These are phyloP conservation scores for Penicillium sumatraense DNA, from an alignment of 2,329 filamentous ascomycete genomes.

Conservation along the genomic window DNA sequence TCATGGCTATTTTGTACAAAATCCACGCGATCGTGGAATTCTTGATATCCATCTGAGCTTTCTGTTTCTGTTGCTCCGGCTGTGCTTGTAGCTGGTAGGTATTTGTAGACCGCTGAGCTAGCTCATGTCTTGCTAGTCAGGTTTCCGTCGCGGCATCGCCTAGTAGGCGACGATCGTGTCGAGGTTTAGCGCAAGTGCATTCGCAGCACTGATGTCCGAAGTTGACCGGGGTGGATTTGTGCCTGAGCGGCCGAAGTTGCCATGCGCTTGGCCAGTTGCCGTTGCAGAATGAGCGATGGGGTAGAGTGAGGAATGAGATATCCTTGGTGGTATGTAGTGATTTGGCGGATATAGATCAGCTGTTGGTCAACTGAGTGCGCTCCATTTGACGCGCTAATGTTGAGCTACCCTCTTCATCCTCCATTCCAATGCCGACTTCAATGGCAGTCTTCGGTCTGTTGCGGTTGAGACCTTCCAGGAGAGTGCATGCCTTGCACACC, in stretches of 20 bases:
- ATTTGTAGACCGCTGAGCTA: too few relatives aligned
- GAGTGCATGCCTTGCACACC: conserved; percentile 89
- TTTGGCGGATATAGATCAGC: conserved; percentile 34
- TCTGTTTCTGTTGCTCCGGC: not conserved
- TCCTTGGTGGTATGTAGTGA: too few relatives aligned
- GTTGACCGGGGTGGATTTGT: not conserved
- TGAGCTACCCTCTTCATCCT: conserved; percentile 57
- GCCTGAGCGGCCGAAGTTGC: not conserved
- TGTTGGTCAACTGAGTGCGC: conserved; percentile 47
- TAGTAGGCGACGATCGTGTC: too few relatives aligned
- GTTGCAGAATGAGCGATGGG: too few relatives aligned
- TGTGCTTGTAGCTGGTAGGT: not conserved
- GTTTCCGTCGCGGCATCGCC: not conserved
- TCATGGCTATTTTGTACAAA: conserved; percentile 4
- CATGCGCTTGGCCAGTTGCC: not conserved
- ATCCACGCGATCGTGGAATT: not conserved
- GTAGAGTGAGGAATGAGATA: not conserved
- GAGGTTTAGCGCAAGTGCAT: too few relatives aligned
- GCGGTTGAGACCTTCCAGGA: conserved; percentile 91
- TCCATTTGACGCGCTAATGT: conserved; percentile 58
- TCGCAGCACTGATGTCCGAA: not conserved
- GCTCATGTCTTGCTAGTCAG: too few relatives aligned
- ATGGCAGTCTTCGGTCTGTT: conserved; percentile 55
- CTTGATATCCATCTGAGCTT: not conserved
- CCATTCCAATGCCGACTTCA: conserved; percentile 47